Percentiles rank a stretch among this genome's conserved stretches.
Conservation (phyloP, 2,329 filamentous ascomycete species). For the Sclerotinia nivalis region DNA sequence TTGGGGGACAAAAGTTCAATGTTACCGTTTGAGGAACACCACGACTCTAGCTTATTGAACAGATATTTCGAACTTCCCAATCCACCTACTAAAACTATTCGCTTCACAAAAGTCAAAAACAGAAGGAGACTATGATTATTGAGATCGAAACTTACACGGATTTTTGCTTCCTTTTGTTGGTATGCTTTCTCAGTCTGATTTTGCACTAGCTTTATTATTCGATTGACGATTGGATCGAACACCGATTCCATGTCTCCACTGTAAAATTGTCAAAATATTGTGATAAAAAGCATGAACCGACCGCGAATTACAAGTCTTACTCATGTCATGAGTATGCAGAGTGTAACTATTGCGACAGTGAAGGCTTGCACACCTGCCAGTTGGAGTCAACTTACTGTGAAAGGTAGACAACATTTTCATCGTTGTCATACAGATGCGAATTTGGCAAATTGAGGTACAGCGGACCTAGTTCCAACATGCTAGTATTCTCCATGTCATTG, state of each 20-base stretch:
- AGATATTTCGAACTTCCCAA: conserved; percentile 31
- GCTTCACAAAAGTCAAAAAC: conserved; percentile 20
- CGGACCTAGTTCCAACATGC: conserved; percentile 22
- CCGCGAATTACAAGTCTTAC: not conserved
- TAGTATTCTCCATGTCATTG: conserved; percentile 14
- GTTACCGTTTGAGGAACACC: conserved; percentile 29
- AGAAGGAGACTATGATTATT: too few relatives aligned
- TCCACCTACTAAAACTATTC: conserved; percentile 31
- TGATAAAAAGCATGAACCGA: not conserved
- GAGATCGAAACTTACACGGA: conserved; percentile 27
- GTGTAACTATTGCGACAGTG: not conserved
- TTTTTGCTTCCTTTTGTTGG: conserved; percentile 21
- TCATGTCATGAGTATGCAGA: not conserved
- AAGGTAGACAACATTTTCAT: conserved; percentile 25
- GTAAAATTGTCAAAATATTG: not conserved
- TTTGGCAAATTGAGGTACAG: conserved; percentile 28
- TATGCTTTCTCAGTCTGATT: conserved; percentile 29
- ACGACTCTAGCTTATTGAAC: conserved; percentile 24
- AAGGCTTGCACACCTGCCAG: not conserved
- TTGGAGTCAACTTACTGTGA: conserved; percentile 27
- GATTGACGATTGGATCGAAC: conserved; percentile 33
- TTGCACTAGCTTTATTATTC: conserved; percentile 28
- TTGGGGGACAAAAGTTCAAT: conserved; percentile 29
- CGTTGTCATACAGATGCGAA: conserved; percentile 28
- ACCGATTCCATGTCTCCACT: conserved; percentile 32